Evolutionary conservation across 345 rosid genomes (phyloP).

Genomic region (Pseudoturritis turrita): DNA sequence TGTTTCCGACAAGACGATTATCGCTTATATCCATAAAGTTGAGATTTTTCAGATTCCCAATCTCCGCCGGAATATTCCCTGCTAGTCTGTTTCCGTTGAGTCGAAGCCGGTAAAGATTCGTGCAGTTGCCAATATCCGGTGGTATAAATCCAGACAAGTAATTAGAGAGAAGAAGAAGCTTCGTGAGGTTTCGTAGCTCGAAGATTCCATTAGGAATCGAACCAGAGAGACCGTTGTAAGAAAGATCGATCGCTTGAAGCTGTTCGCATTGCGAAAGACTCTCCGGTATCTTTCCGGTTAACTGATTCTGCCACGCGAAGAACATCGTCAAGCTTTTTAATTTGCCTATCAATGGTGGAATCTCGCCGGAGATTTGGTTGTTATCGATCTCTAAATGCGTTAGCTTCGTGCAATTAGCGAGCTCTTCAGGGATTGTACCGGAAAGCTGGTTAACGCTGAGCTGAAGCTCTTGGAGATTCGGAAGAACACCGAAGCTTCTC

Average conservation of each 20-base stretch:
- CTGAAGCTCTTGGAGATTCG: conserved; percentile 81
- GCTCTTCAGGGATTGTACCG: conserved; percentile 65
- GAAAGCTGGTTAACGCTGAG: conserved; percentile 83
- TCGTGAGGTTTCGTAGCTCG: conserved; percentile 65
- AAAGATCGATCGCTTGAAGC: conserved; percentile 91
- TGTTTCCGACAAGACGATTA: conserved; percentile 59
- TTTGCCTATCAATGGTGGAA: conserved; percentile 58
- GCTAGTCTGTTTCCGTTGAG: conserved; percentile 64
- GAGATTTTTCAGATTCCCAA: conserved; percentile 55
- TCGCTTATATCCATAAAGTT: conserved; percentile 73
- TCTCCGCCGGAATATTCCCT: conserved; percentile 74
- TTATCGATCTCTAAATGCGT: conserved; percentile 79
- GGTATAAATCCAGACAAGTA: conserved; percentile 74
- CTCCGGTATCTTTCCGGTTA: conserved; percentile 69
- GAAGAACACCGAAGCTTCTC: conserved; percentile 61
- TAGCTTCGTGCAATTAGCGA: conserved; percentile 61
- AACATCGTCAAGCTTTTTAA: conserved; percentile 67
- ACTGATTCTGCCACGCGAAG: conserved; percentile 88
- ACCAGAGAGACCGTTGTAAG: conserved; percentile 75
- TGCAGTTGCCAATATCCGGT: conserved; percentile 80
- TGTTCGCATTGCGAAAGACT: conserved; percentile 61
- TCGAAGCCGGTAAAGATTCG: conserved; percentile 58
- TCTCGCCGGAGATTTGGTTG: conserved; percentile 68
- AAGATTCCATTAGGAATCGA: conserved; percentile 63
- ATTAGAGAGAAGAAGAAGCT: conserved; percentile 74